Percentiles rank a stretch among this genome's conserved stretches.
Conservation (phyloP, 2,329 filamentous ascomycete species). For the Xylaria sp. region DNA sequence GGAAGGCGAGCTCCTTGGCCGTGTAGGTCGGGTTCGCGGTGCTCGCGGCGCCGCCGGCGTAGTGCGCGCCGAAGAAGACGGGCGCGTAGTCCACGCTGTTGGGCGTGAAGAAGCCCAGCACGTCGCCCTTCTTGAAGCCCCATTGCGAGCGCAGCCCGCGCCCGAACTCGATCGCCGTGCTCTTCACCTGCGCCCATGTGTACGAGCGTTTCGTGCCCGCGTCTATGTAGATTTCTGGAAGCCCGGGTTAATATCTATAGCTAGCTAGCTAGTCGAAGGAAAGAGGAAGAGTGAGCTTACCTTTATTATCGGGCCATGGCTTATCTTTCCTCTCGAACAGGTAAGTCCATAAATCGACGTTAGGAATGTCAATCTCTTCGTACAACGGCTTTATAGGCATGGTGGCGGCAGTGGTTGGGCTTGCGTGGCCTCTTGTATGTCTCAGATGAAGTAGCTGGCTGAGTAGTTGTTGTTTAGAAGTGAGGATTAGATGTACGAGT, state of each 20-base stretch:
- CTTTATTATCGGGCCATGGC: conserved; percentile 76
- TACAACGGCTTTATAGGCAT: conserved; percentile 81
- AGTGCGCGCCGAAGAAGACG: conserved; percentile 81
- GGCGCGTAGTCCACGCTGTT: conserved; percentile 87
- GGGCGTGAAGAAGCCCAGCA: conserved; percentile 83
- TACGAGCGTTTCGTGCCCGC: conserved; percentile 74
- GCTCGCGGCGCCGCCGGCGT: conserved; percentile 84
- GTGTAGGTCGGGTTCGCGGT: conserved; percentile 92
- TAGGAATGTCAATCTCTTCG: conserved; percentile 74
- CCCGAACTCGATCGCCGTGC: conserved; percentile 78
- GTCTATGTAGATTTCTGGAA: conserved; percentile 80
- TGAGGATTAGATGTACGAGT: background rate
- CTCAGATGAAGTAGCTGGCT: background rate
- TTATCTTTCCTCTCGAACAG: conserved; percentile 77
- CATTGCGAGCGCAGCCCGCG: conserved; percentile 79
- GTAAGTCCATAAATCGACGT: conserved; percentile 81
- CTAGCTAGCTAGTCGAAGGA: background rate
- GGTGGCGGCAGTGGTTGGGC: background rate
- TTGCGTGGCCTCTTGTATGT: background rate
- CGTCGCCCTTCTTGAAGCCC: conserved; percentile 85
- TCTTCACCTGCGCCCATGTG: conserved; percentile 75
- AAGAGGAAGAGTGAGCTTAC: conserved; percentile 55
- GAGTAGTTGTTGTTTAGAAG: background rate
- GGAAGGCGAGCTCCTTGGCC: conserved; percentile 82
- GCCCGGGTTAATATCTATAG: conserved; percentile 13